These are phyloP conservation scores for Pseudognaphalium luteoalbum DNA, from an alignment of 129 eudicot species.

Conservation along the genomic window DNA sequence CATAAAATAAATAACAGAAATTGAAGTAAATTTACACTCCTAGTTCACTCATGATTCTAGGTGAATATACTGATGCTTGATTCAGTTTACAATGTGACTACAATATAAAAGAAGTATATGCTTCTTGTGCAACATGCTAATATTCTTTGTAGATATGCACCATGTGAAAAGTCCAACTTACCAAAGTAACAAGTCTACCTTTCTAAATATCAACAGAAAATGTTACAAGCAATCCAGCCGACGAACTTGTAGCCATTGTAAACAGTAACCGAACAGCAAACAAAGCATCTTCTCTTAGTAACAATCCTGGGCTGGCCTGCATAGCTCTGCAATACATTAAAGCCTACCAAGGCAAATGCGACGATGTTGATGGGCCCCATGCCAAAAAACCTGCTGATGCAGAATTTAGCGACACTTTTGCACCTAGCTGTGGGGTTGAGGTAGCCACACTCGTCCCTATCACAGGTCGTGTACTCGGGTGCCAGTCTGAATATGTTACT, in stretches of 20 bases:
- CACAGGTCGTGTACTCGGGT: conserved; percentile 83
- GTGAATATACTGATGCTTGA: neutral
- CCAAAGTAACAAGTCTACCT: conserved; percentile 13
- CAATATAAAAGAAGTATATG: neutral
- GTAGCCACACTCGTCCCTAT: conserved; percentile 56
- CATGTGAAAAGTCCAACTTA: neutral
- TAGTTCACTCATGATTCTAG: neutral
- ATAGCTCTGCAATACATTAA: conserved; percentile 90
- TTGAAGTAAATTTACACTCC: neutral
- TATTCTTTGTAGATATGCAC: neutral
- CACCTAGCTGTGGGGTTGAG: conserved; percentile 55
- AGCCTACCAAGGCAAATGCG: conserved; percentile 83
- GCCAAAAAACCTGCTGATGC: conserved; percentile 79
- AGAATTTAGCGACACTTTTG: conserved; percentile 61
- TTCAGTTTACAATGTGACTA: neutral
- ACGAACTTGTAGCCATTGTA: conserved; percentile 65
- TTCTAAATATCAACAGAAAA: conserved; percentile 45
- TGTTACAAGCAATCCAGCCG: conserved; percentile 80
- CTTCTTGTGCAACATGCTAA: neutral
- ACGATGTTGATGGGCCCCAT: conserved; percentile 58
- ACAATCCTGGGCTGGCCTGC: conserved; percentile 83
- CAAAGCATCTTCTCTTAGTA: conserved; percentile 44
- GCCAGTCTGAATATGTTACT: conserved; percentile 59
- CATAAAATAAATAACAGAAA: neutral
- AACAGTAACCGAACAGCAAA: conserved; percentile 75